These are phyloP conservation scores for Trypanosoma scelopori DNA, from an alignment of 208 protist genomes.

Conservation along the genomic window DNA sequence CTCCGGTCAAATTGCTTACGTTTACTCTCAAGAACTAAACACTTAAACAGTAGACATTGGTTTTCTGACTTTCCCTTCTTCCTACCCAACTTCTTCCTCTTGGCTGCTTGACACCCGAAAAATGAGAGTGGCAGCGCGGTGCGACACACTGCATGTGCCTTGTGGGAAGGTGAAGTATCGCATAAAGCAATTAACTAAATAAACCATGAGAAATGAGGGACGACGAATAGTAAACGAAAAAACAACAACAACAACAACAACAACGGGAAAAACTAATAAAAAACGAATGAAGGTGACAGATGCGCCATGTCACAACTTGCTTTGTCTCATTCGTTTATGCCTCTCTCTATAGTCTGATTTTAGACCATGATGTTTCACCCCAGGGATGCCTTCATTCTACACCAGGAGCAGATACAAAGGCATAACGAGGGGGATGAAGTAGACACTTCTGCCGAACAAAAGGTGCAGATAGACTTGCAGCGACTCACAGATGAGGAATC, in stretches of 20 bases:
- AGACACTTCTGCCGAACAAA: slow-evolving; percentile 89
- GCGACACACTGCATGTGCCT: background rate
- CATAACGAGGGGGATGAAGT: slow-evolving; percentile 89
- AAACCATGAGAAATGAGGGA: no score
- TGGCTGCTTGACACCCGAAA: background rate
- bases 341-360: slow-evolving; percentile 10
- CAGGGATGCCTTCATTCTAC: slow-evolving; percentile 83
- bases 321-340: background rate
- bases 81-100: no score
- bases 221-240: background rate
- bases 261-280: background rate
- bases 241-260: background rate
- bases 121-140: background rate
- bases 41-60: background rate
- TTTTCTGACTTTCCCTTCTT: background rate
- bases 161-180: background rate
- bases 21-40: slow-evolving; percentile 3
- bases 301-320: background rate
- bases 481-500: slow-evolving; percentile 76
- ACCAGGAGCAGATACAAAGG: slow-evolving; percentile 88
- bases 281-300: background rate
- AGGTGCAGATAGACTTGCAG: slow-evolving; percentile 86
- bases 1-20: slow-evolving; percentile 67
- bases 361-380: slow-evolving; percentile 60
- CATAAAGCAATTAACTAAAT: background rate